These are phyloP conservation scores for Corymbia calophylla DNA, from an alignment of 441 rosid genomes.

Conservation along the genomic window DNA sequence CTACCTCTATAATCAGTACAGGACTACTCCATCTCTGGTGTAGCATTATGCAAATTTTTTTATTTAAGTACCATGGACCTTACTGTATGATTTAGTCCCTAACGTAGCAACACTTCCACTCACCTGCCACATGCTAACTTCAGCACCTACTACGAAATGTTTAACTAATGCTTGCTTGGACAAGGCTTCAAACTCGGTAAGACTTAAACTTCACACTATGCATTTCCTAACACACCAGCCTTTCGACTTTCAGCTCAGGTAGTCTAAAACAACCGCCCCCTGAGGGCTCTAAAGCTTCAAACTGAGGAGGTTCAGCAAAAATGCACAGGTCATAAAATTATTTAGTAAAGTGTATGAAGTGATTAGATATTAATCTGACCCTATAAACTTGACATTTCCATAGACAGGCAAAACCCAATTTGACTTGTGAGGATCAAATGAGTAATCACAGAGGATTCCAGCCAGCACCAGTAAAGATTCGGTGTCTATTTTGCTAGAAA, in stretches of 20 bases:
- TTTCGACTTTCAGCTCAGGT: not conserved
- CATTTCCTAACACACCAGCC: not conserved
- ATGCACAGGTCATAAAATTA: not conserved
- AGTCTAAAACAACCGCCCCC: not conserved
- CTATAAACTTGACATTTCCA: not conserved
- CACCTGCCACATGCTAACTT: not conserved
- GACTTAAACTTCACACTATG: not conserved
- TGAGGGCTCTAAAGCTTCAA: not conserved
- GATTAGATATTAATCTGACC: not conserved
- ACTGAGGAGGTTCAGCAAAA: not conserved
- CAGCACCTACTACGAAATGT: not conserved
- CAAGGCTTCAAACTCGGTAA: not conserved
- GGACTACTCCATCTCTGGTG: not conserved
- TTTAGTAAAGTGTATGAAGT: not conserved
- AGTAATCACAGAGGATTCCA: not conserved
- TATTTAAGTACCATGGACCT: not conserved
- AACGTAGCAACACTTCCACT: not conserved
- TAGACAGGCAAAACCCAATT: not conserved
- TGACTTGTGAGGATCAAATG: not conserved
- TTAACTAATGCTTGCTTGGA: not conserved
- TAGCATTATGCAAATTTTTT: not conserved
- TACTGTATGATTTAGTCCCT: not conserved
- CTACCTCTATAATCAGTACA: not conserved
- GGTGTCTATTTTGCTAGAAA: not conserved
- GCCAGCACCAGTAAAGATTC: not conserved